Evolutionary conservation across 257 asterid species (phyloP).

Genomic region (Echium plantagineum): DNA sequence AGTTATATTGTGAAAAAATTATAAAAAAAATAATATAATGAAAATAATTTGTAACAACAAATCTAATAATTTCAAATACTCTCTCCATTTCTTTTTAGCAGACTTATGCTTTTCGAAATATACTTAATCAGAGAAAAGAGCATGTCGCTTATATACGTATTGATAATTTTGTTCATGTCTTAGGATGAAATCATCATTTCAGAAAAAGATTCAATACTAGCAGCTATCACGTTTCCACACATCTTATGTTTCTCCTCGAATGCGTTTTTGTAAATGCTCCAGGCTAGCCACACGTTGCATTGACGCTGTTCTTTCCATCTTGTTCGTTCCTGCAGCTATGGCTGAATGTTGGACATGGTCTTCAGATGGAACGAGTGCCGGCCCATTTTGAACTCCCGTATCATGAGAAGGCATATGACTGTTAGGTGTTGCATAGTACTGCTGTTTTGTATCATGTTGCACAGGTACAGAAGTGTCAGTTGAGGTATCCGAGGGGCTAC

Average conservation of each 20-base stretch:
- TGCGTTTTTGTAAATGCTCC: constrained; percentile 86
- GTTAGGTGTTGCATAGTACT: constrained; percentile 24
- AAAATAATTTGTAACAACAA: no score
- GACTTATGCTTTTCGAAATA: no score
- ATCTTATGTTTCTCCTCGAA: constrained; percentile 39
- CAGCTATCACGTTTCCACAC: background rate
- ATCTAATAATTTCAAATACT: no score
- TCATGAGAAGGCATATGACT: constrained; percentile 14
- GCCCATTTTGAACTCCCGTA: constrained; percentile 32
- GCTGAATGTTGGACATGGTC: constrained; percentile 25
- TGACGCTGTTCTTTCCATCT: constrained; percentile 47
- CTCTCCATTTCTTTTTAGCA: no score
- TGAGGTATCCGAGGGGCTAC: constrained; percentile 54
- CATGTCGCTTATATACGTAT: no score
- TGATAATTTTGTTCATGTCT: no score
- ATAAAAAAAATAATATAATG: no score
- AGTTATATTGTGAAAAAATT: no score
- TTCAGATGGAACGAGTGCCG: constrained; percentile 24
- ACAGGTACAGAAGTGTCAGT: constrained; percentile 64
- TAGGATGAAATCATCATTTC: no score
- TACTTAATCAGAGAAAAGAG: no score
- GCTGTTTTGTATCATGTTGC: constrained; percentile 44
- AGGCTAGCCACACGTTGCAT: constrained; percentile 88
- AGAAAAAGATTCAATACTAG: background rate
- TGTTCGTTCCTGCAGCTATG: constrained; percentile 10